Evolutionary conservation across 148 eudicot species (phyloP), one percentile per base, ranked within the genome.

Genomic region (Camellia japonica): DNA sequence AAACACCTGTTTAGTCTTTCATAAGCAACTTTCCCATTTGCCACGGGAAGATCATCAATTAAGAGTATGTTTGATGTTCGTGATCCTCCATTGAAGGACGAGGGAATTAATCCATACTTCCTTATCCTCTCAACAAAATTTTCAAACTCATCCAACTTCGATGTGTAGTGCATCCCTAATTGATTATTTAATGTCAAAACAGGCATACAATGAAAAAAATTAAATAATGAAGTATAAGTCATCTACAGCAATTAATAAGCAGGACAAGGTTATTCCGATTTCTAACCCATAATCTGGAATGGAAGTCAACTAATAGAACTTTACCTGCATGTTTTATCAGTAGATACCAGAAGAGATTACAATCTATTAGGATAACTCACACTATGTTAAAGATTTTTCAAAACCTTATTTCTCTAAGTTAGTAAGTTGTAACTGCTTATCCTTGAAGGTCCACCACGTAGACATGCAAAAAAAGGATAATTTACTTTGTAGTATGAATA

Each of bases 91-190:
- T 47, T 79, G 72, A 64, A 49, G 62, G 89, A 83, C 38, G 91
- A 83, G 41, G 92, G 79, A 80, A 90, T 86, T 74, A 90, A 69
- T 80, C 97, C 93, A 80, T 90, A 95, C 85, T 92, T 95, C 82
- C 97, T 89, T 71, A 85, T 88, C 83, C 93, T 89, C 55, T 93
- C 97, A 42, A 92, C 91, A 81, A 93, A 95, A 87, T 82, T 90
- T 83, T 95, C 97, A 86, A 95, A 95, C 83, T 95, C 99, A 59
- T 93, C 99, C 92, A 93, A 74, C 86, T 95, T 95, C 67, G 99
- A 95, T 65, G 73, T 88, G 89, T 94, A 94, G 46, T 87, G 87
- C 49, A 90, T 68, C 76, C 97, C 98, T 94, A 63, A 46, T 76
- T 18, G 38, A 61, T 42, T 44, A 18, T 6, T 16, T 60, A 61